Conservation (phyloP, 2,329 filamentous ascomycete species). For the Exophiala bonariae region DNA sequence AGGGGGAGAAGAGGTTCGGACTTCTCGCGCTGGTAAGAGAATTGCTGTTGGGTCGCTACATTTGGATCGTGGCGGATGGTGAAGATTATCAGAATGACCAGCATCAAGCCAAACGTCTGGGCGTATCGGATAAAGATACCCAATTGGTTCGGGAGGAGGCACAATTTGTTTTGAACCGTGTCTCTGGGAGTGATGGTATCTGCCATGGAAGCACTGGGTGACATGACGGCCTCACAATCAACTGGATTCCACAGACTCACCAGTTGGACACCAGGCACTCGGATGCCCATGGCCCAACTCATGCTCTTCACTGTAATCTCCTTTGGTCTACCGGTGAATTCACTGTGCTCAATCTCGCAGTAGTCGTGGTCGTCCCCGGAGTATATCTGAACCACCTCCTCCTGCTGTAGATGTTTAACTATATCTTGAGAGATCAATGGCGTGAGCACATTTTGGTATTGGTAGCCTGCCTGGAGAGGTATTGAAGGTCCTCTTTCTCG, state of each 20-base stretch:
- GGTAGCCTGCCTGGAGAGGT: constrained; percentile 75
- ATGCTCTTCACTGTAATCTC: constrained; percentile 97
- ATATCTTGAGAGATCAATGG: constrained; percentile 74
- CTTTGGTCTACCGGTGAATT: constrained; percentile 60
- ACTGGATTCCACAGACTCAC: constrained; percentile 92
- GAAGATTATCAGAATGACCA: constrained; percentile 39
- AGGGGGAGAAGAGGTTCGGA: constrained; percentile 28
- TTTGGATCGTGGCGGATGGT: constrained; percentile 14
- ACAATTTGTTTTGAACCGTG: constrained; percentile 86
- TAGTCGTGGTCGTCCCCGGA: constrained; percentile 98
- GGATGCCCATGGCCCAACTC: constrained; percentile 94
- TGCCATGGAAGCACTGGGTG: constrained; percentile 19
- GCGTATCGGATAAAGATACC: constrained; percentile 79
- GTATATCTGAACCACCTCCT: constrained; percentile 79
- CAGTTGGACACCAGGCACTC: constrained; percentile 82
- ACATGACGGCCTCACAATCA: constrained; percentile 50
- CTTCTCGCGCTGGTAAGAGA: constrained; percentile 31
- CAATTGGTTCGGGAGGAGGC: constrained; percentile 85
- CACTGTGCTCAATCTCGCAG: constrained; percentile 81
- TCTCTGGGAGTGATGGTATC: constrained; percentile 26
- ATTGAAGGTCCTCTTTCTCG: constrained; percentile 84
- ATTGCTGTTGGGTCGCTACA: constrained; percentile 27
- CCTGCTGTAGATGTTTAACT: constrained; percentile 67
- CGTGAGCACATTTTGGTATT: constrained; percentile 93
- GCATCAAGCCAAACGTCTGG: constrained; percentile 57